Base-by-base conservation (phyloP, 345 rosid species). In the Pistacia vera region DNA sequence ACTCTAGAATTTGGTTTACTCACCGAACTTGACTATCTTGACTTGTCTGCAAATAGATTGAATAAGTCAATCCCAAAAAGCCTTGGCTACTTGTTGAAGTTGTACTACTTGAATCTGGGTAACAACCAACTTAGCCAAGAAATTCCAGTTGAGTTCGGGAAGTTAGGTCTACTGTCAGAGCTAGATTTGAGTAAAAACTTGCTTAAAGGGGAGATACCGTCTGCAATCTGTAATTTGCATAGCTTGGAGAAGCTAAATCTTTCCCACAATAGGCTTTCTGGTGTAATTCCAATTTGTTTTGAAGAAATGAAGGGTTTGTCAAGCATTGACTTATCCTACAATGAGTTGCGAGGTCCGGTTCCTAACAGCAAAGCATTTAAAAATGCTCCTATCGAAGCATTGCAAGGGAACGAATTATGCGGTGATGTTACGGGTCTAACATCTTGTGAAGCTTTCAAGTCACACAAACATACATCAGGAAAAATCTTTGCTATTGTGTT, bases 181-280 rank as follows among this genome's bases (percentile, higher is more conserved):
- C 72, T 80, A 30, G 86, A 81, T 60, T 68, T 85, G 46, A 82
- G 88, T 55, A 66, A 60, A 0, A 85, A 83, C 74, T 55, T 44
- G 4, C 75, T 83, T 10, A n/a, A n/a, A 0, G 85, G 90, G 25
- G 10, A 8, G 52, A 83, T 85, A 57, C 86, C 79, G 3, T 2
- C 17, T 3, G 16, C 75, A 25, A 36, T 85, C 0, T 30, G 44
- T 4, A 54, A 62, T 0, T 30, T 84, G 14, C 13, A 56, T 2
- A 52, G 57, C 74, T 63, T 84, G 49, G 78, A 52, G 68, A 63
- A 7, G 3, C 4, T 82, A 8, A 73, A 83, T 52, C 81, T 83
- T 41, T 85, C 83, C 4, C 61, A 68, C 66, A 82, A 87, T 35
- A n/a, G 20, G n/a, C 57, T 87, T 3, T 70, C 77, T 5, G 86